Conservation (phyloP, 441 rosid genomes). For the Syzygium malaccense region DNA sequence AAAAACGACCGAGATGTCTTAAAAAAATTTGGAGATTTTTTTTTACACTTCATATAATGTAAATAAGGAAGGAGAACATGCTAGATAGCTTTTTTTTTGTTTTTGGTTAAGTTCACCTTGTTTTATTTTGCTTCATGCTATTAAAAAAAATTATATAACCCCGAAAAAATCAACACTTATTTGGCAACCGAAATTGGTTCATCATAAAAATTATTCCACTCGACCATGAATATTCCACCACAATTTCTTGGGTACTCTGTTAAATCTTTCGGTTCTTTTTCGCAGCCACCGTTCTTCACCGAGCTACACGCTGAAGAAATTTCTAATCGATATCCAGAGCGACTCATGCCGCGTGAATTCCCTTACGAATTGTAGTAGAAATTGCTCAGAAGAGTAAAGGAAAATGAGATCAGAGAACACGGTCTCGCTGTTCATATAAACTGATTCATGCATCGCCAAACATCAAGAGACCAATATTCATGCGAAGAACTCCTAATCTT, state of each 20-base stretch:
- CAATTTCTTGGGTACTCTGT: neutral
- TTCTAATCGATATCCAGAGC: neutral
- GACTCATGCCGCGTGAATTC: neutral
- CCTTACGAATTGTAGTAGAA: neutral
- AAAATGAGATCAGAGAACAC: neutral
- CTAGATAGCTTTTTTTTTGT: neutral
- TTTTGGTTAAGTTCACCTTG: neutral
- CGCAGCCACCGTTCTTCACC: fast-evolving
- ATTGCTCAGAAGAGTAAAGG: neutral
- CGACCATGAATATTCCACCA: neutral
- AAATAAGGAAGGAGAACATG: neutral
- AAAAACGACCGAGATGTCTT: neutral
- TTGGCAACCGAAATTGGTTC: neutral
- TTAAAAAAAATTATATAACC: neutral
- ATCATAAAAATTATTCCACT: neutral
- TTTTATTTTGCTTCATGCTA: neutral
- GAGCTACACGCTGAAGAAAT: neutral
- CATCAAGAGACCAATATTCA: neutral
- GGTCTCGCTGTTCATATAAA: neutral
- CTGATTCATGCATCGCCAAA: neutral
- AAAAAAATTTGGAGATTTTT: neutral
- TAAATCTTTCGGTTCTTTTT: neutral
- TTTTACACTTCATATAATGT: neutral
- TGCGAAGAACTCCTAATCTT: neutral
- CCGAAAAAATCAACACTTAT: neutral